Conservation (phyloP, 1,284 basidiomycete species). For the Irpex sp. region DNA sequence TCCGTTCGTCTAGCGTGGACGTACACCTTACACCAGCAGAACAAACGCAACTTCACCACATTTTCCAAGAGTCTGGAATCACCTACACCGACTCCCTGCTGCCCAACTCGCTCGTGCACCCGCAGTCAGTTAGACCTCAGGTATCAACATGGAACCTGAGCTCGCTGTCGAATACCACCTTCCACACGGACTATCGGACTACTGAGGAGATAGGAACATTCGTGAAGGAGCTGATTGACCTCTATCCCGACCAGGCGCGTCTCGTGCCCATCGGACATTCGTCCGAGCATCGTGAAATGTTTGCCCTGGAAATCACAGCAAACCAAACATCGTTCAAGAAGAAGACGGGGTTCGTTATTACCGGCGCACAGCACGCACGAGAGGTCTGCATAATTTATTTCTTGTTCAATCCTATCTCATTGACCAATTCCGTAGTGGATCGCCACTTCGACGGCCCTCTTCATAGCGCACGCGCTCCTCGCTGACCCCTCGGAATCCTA, state of each 20-base stretch:
- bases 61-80: slow-evolving; percentile 5
- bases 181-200: slow-evolving; percentile 51
- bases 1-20: slow-evolving; percentile 21
- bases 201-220: slow-evolving; percentile 51
- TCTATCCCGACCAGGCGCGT: slow-evolving; percentile 39
- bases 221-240: slow-evolving; percentile 38
- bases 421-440: slow-evolving; percentile 60
- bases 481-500: slow-evolving; percentile 43
- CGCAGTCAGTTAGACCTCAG: not conserved
- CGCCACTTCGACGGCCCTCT: slow-evolving; percentile 70
- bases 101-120: not conserved
- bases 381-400: slow-evolving; percentile 45
- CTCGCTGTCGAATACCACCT: slow-evolving; percentile 35
- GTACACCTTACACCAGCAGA: slow-evolving; percentile 17
- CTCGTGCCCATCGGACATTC: slow-evolving; percentile 48
- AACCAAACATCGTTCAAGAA: slow-evolving; percentile 21
- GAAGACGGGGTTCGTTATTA: slow-evolving; percentile 62
- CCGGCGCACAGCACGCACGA: slow-evolving; percentile 76
- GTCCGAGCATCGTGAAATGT: slow-evolving; percentile 52
- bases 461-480: slow-evolving; percentile 69
- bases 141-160: slow-evolving; percentile 23
- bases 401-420: not conserved
- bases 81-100: slow-evolving; percentile 11
- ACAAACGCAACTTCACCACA: not conserved
- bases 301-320: slow-evolving; percentile 44